phyloP scores from a whole-genome alignment of 768 basidiomycete genomes.

The Pleurotus pulmonarius region DNA sequence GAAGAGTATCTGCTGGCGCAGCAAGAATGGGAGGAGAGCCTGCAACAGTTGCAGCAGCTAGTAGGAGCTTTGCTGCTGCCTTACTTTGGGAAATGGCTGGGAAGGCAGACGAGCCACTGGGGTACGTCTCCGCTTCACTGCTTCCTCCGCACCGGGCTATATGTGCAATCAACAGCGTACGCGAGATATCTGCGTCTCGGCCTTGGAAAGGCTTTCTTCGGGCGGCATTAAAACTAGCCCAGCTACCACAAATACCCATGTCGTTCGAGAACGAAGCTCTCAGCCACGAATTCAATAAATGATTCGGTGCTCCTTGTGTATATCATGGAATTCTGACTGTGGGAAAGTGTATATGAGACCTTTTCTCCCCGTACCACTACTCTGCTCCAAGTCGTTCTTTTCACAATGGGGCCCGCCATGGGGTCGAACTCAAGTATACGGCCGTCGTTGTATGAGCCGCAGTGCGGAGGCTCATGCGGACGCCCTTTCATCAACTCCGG shows the following conservation, averaged over 20 bases:
- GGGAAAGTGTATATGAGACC: constrained; percentile 16
- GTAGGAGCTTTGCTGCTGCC: constrained; percentile 79
- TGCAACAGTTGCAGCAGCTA: constrained; percentile 80
- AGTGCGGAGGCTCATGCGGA: constrained; percentile 19
- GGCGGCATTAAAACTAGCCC: not conserved
- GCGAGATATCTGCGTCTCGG: constrained; percentile 69
- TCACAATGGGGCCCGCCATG: not conserved
- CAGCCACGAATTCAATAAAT: not conserved
- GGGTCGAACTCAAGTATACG: not conserved
- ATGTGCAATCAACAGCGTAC: constrained; percentile 45
- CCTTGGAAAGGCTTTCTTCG: constrained; percentile 58
- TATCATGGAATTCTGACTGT: not conserved
- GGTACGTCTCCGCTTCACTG: constrained; percentile 44
- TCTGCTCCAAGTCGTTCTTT: not conserved
- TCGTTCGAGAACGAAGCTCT: not conserved
- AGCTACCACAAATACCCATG: not conserved
- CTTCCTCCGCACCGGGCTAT: constrained; percentile 2
- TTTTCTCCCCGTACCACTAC: constrained; percentile 15
- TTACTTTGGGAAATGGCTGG: constrained; percentile 84
- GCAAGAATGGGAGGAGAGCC: constrained; percentile 91
- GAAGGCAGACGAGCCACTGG: constrained; percentile 83
- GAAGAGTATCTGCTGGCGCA: constrained; percentile 77
- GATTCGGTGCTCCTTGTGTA: not conserved
- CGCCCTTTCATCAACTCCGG: not conserved
- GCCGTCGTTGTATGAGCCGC: constrained; percentile 19